Evolutionary conservation across 371 early-diverging fungal species (phyloP).

Genomic region (Apophysomyces trapeziformis): DNA sequence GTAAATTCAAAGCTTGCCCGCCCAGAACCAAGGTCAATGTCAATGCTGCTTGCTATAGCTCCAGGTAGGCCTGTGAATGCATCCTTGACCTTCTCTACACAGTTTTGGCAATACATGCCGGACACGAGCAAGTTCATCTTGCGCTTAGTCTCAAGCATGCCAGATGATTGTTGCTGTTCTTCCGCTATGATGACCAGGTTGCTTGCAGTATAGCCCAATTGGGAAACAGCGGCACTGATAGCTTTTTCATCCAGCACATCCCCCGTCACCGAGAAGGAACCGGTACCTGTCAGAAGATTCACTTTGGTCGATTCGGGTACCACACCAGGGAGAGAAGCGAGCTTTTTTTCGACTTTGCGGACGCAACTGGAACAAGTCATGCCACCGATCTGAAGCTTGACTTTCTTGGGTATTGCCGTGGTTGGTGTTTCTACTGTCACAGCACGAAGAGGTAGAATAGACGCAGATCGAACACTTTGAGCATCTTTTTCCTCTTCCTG

Average conservation of each 20-base stretch:
- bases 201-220: constrained; percentile 66
- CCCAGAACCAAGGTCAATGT: constrained; percentile 52
- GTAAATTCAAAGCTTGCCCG: constrained; percentile 45
- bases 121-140: constrained; percentile 44
- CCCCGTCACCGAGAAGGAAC: constrained; percentile 43
- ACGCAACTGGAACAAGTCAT: constrained; percentile 88
- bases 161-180: not conserved
- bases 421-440: constrained; percentile 31
- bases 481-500: not conserved
- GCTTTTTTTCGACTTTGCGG: constrained; percentile 64
- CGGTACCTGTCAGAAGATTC: constrained; percentile 48
- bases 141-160: constrained; percentile 1
- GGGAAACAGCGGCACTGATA: constrained; percentile 54
- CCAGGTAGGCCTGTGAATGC: constrained; percentile 43
- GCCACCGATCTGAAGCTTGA: constrained; percentile 57
- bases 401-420: constrained; percentile 37
- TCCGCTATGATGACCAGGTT: constrained; percentile 36
- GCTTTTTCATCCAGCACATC: constrained; percentile 33
- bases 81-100: constrained; percentile 61
- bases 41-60: constrained; percentile 37
- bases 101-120: constrained; percentile 76
- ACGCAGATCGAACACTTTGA: not conserved
- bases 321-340: constrained; percentile 64
- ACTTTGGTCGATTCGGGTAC: constrained; percentile 41
- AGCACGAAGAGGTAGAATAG: constrained; percentile 30